phyloP scores from a whole-genome alignment of 371 early-diverging fungal species.

The Mortierella sp. region DNA sequence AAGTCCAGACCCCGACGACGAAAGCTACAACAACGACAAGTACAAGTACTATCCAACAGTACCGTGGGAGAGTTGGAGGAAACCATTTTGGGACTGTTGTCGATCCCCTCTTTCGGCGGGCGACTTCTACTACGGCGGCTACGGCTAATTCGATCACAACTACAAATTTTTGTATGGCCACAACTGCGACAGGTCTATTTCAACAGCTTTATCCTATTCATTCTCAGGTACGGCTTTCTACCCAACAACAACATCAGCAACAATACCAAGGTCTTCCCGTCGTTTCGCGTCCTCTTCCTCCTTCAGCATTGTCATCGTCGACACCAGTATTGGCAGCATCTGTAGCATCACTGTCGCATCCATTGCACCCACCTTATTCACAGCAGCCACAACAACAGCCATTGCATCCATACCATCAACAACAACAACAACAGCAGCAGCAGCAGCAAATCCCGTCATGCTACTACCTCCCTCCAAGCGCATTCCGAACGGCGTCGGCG shows the following conservation, averaged over 20 bases:
- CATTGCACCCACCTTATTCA: neutral
- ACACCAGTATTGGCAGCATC: neutral
- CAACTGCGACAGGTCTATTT: neutral
- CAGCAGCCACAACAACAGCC: too few relatives aligned
- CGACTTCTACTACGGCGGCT: neutral
- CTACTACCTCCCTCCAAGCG: conserved; percentile 43
- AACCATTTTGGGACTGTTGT: neutral
- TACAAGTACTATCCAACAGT: neutral
- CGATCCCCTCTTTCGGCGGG: neutral
- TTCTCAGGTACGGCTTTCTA: neutral
- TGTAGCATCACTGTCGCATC: neutral
- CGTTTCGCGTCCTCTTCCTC: neutral
- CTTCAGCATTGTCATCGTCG: neutral
- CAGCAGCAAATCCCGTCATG: conserved; percentile 14
- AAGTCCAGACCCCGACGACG: neutral
- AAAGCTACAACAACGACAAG: neutral
- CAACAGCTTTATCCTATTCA: neutral
- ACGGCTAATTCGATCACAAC: neutral
- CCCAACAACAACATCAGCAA: neutral
- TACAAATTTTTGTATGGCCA: too few relatives aligned
- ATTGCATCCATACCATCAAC: too few relatives aligned
- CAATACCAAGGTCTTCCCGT: neutral
- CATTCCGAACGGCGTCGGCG: conserved; percentile 29
- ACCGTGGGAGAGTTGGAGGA: conserved; percentile 1
- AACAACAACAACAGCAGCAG: neutral